A percentile compares a stretch with the other conserved stretches of the same genome.
These are phyloP conservation scores for Chaetomium cochliodes DNA, from an alignment of 495 filamentous ascomycete genomes.

Conservation along the genomic window DNA sequence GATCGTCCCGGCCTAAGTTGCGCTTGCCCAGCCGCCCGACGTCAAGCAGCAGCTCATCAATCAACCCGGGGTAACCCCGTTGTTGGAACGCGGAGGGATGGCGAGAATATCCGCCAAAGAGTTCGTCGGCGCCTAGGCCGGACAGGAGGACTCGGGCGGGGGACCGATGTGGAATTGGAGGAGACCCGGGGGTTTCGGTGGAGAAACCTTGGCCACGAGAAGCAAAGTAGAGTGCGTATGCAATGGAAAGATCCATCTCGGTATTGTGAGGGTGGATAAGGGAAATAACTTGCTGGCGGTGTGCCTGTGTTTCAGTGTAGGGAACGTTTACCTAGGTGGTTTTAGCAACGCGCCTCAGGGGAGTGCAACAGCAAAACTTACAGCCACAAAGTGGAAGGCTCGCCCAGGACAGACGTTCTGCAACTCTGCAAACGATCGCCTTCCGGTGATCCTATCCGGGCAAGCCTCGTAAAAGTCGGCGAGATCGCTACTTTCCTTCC, in stretches of 20 bases:
- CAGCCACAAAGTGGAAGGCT: slow-evolving; percentile 73
- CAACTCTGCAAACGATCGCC: slow-evolving; percentile 72
- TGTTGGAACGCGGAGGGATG: slow-evolving; percentile 74
- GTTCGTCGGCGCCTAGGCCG: slow-evolving; percentile 91
- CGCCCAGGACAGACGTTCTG: slow-evolving; percentile 67
- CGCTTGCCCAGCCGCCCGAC: slow-evolving; percentile 82
- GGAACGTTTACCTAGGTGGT: slow-evolving; percentile 71
- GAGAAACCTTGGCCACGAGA: slow-evolving; percentile 68
- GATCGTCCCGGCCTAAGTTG: slow-evolving; percentile 91
- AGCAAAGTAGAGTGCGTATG: slow-evolving; percentile 88
- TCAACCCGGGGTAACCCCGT: slow-evolving; percentile 63
- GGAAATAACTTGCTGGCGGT: slow-evolving; percentile 65
- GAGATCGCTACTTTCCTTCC: slow-evolving; percentile 25
- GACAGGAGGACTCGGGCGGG: slow-evolving; percentile 82
- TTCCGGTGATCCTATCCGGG: slow-evolving; percentile 85
- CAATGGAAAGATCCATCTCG: slow-evolving; percentile 99
- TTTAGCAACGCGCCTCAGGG: not conserved
- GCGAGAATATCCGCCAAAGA: slow-evolving; percentile 89
- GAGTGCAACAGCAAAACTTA: slow-evolving; percentile 30
- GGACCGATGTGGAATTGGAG: slow-evolving; percentile 55
- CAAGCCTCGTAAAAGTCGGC: slow-evolving; percentile 69
- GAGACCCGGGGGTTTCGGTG: slow-evolving; percentile 16
- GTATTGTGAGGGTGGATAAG: slow-evolving; percentile 93
- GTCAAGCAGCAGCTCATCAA: slow-evolving; percentile 84
- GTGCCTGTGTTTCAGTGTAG: slow-evolving; percentile 67